phyloP scores from a whole-genome alignment of 345 rosid genomes.

The Populus pruinosa region DNA sequence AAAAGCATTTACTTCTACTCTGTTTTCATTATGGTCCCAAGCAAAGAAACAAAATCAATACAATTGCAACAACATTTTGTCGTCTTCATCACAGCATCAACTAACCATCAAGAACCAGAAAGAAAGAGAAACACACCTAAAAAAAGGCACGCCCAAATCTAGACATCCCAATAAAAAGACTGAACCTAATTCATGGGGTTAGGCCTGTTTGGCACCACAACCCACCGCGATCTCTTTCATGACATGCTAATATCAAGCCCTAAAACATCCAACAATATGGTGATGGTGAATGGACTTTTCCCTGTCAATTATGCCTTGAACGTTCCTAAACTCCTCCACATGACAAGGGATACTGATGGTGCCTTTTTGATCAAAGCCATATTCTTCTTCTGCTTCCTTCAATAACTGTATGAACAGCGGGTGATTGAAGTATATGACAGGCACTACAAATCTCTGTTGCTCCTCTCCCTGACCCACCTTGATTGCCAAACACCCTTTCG shows the following conservation, averaged over 20 bases:
- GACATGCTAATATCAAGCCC: conserved; percentile 27
- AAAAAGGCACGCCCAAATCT: conserved; percentile 13
- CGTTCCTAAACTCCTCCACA: conserved; percentile 31
- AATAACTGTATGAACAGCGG: conserved; percentile 27
- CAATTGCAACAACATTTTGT: conserved; percentile 17
- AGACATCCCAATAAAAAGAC: conserved; percentile 11
- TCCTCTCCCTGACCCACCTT: conserved; percentile 32
- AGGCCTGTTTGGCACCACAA: conserved; percentile 40
- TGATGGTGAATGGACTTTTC: conserved; percentile 52
- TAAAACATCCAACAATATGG: conserved; percentile 58
- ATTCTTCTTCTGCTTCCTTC: conserved; percentile 33
- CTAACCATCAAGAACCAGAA: conserved; percentile 7
- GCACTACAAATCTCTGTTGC: conserved; percentile 31
- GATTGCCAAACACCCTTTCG: conserved; percentile 31
- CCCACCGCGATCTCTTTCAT: conserved; percentile 15
- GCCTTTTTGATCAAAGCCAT: conserved; percentile 31
- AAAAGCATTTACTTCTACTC: conserved; percentile 9
- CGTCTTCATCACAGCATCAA: conserved; percentile 11
- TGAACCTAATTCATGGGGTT: conserved; percentile 17
- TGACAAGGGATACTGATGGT: conserved; percentile 32
- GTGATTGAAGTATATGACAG: conserved; percentile 31
- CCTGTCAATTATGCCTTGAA: conserved; percentile 47
- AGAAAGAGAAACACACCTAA: background rate
- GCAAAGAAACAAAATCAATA: conserved; percentile 15
- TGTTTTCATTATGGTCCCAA: conserved; percentile 4